A percentile compares a stretch with the other conserved stretches of the same genome.
phyloP scores from a whole-genome alignment of 352 stramenopile genomes.

The Globisporangium irregulare region DNA sequence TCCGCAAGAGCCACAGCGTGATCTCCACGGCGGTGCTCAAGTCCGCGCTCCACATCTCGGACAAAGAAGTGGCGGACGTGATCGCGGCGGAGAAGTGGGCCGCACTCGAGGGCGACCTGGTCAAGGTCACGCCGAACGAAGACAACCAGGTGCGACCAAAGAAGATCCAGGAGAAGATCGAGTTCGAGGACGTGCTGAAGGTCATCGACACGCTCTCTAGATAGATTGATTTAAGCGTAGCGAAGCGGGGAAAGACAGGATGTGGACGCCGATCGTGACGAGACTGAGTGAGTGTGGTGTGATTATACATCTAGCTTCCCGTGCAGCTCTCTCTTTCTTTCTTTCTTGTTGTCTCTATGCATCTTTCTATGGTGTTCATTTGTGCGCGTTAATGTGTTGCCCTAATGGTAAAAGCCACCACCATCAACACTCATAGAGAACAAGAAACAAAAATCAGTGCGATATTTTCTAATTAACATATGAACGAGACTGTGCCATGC shows the following conservation, averaged over 20 bases:
- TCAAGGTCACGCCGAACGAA: slow-evolving; percentile 66
- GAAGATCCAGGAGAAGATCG: slow-evolving; percentile 86
- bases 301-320: slow-evolving; percentile 13
- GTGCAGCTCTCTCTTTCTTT: not conserved
- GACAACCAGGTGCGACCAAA: slow-evolving; percentile 87
- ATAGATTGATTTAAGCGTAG: slow-evolving; percentile 44
- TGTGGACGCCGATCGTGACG: not conserved
- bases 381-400: not conserved
- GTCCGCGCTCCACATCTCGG: slow-evolving; percentile 63
- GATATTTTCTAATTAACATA: slow-evolving; percentile 20
- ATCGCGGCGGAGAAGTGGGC: slow-evolving; percentile 73
- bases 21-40: slow-evolving; percentile 60
- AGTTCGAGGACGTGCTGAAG: slow-evolving; percentile 85
- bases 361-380: not conserved
- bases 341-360: not conserved
- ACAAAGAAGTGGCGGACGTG: slow-evolving; percentile 58
- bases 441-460: slow-evolving; percentile 5
- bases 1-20: slow-evolving; percentile 71
- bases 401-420: not conserved
- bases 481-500: not conserved
- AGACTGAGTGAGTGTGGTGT: slow-evolving; percentile 8
- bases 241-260: not conserved
- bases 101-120: slow-evolving; percentile 38
- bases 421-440: not conserved
- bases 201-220: slow-evolving; percentile 84